Evolutionary conservation across 257 asterid genomes (phyloP), one percentile per base, ranked within the genome.

Genomic region (Echium plantagineum): DNA sequence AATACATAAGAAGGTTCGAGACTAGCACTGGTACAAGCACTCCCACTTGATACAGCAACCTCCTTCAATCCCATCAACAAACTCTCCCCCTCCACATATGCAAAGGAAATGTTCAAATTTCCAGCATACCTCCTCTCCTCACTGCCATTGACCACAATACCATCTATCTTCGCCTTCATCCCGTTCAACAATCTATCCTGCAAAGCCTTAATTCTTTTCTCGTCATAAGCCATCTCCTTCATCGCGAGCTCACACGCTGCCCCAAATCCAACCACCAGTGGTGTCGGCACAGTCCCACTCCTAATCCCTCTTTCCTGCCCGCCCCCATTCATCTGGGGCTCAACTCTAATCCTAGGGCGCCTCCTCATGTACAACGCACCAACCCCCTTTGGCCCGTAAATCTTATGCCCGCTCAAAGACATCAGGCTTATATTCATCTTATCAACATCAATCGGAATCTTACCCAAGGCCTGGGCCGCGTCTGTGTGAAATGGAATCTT

Each of bases 241-340:
- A 63, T 83, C 2, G 99, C 96, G 30, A 89, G 51, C 74, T 93
- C 97, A 57, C 99, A 89, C 0, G 97, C 96, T 35, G 90, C 86
- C 3, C 99, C 99, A 61, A 93, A 89, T 32, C 99, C 99, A 2
- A 93, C 97, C 48, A 83, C 99, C 75, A 93, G 69, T 0, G 99
- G 96, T 0, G 99, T 81, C 0, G 97, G 97, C 52, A 89, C 96
- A 0, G 99, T 93, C 57, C 99, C 99, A 55, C 99, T 93, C 75
- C 99, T 78, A 31, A 93, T 89, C 56, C 99, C 99, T 66, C 99
- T 86, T 79, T 93, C 99, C 52, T 93, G 99, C 22, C 99, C 99
- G 53, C 99, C 99, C 2, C 99, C 99, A 65, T 81, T 93, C 97
- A 93, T 93, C 59, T 89, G 99, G 10, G 99, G 82, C 78, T 89